phyloP scores from a whole-genome alignment of 2,329 filamentous ascomycete genomes.

The Fusarium cyanostomum region DNA sequence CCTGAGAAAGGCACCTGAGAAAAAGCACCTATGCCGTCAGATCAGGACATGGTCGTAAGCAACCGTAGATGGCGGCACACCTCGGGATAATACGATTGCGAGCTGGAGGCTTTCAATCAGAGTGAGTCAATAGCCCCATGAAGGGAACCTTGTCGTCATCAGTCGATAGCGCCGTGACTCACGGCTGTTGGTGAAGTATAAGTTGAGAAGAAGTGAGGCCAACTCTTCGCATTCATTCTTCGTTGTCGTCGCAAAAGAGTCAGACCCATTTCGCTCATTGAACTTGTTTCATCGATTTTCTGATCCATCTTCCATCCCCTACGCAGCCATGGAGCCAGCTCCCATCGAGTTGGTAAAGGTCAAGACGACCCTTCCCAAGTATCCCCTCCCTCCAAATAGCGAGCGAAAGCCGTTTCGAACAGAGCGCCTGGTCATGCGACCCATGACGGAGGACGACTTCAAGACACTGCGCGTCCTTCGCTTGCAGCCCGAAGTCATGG shows the following conservation, averaged over 20 bases:
- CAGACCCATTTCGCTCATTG: too few relatives aligned
- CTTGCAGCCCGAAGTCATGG: slow-evolving; percentile 69
- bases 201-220: too few relatives aligned
- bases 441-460: slow-evolving; percentile 60
- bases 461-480: slow-evolving; percentile 62
- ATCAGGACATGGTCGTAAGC: too few relatives aligned
- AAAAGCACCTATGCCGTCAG: too few relatives aligned
- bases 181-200: not conserved
- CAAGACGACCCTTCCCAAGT: slow-evolving; percentile 58
- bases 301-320: not conserved
- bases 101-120: not conserved
- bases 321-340: slow-evolving; percentile 32
- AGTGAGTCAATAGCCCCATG: not conserved
- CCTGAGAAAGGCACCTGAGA: too few relatives aligned
- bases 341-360: slow-evolving; percentile 52
- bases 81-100: not conserved
- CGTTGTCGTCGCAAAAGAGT: not conserved
- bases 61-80: too few relatives aligned
- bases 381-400: slow-evolving; percentile 53
- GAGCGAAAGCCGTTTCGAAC: slow-evolving; percentile 57
- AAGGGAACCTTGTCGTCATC: not conserved
- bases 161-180: not conserved
- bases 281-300: not conserved
- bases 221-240: not conserved
- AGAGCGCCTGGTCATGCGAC: slow-evolving; percentile 64